Evolutionary conservation across 2,329 filamentous ascomycete genomes (phyloP), one percentile per base, ranked within the genome.

Genomic region (Aspergillus piperis): DNA sequence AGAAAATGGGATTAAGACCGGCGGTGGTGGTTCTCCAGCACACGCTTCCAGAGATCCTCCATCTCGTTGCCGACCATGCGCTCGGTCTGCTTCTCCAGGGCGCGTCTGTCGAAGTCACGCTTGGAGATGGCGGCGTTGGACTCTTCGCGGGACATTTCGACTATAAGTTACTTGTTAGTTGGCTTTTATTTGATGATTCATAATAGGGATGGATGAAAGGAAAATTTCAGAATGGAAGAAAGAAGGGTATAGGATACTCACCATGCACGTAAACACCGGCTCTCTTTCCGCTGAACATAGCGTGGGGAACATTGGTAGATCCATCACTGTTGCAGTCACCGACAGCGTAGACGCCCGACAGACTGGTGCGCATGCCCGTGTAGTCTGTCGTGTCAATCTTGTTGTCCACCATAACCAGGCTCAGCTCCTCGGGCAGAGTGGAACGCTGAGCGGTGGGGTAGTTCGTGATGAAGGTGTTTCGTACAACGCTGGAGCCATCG

Each of bases 251-350:
- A 32, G 15, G 10, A 25, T 57, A 75, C 83, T 76, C 68, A 86
- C 84, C 79, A 64, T 88, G 86, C 4, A 86, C 60, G 52, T 74
- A 85, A 1, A 88, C 84, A 5, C 83, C 85, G 0, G 84, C 77
- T 30, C 80, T 72, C 78, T 88, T 88, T 2, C 85, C 86, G 11
- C 76, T 83, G 67, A 78, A 88, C 66, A 88, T 79, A 0, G 86
- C 86, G 62, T 87, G 85, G 0, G 84, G 84, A 0, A 88, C 81
- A 63, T 88, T 88, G 3, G 84, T 87, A 8, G 78, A 75, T n/a
- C 82, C 82, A 56, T 87, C 85, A 32, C 80, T 81, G 71, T 88
- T 88, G 11, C 81, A 82, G 63, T 88, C 86, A 0, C 86, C 86
- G 19, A 88, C 71, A 5, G 83, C 85, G 65, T 82, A 88, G 0